Evolutionary conservation across 306 rosid genomes (phyloP), one percentile per base, ranked within the genome.

Genomic region (Malus asiatica): DNA sequence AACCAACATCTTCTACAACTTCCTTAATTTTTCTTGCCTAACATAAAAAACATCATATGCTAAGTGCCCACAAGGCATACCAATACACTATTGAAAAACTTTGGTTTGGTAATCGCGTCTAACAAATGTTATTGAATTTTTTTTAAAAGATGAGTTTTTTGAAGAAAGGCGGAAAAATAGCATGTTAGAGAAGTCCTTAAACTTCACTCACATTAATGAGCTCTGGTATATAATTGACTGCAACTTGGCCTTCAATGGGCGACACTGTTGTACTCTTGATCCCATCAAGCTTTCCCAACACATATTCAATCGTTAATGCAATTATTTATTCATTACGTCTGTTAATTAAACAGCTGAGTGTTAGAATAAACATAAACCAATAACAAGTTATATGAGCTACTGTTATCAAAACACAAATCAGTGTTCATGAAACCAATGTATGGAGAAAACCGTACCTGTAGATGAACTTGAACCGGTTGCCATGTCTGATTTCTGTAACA

Each of bases 211-310:
- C 93, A 67, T 72, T 74, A 19, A 89, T 73, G 67, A 89, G 70
- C 68, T 88, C 81, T 4, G 91, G 89, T 35, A 71, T 73, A 79
- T 80, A 89, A 32, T 82, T 84, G 82, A 91, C 77, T 12, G 83
- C 81, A 20, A 91, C 93, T 38, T 84, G 88, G 73, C 97, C 97
- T 59, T 91, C 89, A 72, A 88, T 80, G 8, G 93, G 82, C 1
- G 95, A 91, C 45, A 91, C 95, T 53, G 63, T 81, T 20, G 86
- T 68, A 77, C 77, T 83, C 23, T 64, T 69, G 8, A 89, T 83
- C 55, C 95, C 95, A 81, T 80, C 27, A 29, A 91, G 83, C 70
- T 57, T 83, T 71, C 64, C 75, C 30, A 88, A 62, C 4, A 84
- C 84, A 81, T 93, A 86, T 81, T 91, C 97, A 75, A 91, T 76